Base-by-base conservation (phyloP, 2,329 filamentous ascomycete species). In the Ceratocystis destructans region DNA sequence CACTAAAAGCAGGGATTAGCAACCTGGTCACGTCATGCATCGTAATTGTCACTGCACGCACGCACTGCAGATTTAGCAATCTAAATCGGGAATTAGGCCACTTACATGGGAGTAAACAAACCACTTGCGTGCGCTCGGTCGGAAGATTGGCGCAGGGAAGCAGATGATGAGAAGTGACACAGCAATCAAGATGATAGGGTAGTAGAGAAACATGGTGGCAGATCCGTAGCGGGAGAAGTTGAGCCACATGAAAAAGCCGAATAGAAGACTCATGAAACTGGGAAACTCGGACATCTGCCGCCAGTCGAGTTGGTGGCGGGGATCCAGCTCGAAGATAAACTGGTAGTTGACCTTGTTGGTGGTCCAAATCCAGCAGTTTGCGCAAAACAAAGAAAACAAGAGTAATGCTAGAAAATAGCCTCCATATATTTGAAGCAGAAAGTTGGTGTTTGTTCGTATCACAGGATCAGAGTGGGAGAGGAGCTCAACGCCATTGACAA, bases 251-350 rank as follows among this genome's bases (percentile, higher is more conserved):
- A 88, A 85, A 15, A 97, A 73, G 0, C 92, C 92, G 48, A 93
- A 79, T 3, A 91, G 74, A 62, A 96, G 83, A 3, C 90, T 78
- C 73, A 95, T 90, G 74, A 95, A 86, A 70, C 89, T 89, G 1
- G 94, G 92, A 69, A 97, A 87, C 80, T 94, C 89, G 5, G 88
- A 80, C 37, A 96, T 79, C 74, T 96, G 86, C 70, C 89, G 86
- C 91, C 93, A 99, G 75, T 97, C 90, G 33, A 97, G 78, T 69
- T 87, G 84, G 74, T 94, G 86, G 67, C 93, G 82, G 65, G 87
- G 86, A 77, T 97, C 92, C 73, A 96, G 94, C 76, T 99, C 94
- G 73, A 99, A 99, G 71, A 97, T 90, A 75, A 96, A 96, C 65
- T 87, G 84, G 74, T 97, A 97, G 74, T 99, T 99, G 76, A 99